Base-by-base conservation (phyloP, 2,329 filamentous ascomycete species). In the Phyllosticta citribraziliensis region DNA sequence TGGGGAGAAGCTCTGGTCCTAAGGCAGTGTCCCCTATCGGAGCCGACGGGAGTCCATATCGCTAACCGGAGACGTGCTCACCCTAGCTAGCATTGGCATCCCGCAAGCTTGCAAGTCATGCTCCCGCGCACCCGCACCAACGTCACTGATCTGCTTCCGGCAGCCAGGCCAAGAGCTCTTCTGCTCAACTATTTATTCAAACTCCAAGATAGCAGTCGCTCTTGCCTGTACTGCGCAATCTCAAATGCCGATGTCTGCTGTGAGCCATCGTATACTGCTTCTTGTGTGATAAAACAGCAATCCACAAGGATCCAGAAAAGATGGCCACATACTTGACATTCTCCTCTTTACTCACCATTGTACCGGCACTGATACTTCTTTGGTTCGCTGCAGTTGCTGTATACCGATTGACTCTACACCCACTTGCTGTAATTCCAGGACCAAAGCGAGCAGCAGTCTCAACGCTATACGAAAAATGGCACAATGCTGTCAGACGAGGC, bases 381-480 rank as follows among this genome's bases (percentile, higher is more conserved):
- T 55, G 33, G 22, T 5, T 60, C 12, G 10, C 25, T 9, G 25
- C 25, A 11, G 5, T 58, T 40, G 62, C 52, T 19, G 1, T 64
- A 14, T 64, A 65, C 52, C 25, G 63, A 17, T 27, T 65, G 9
- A 47, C 30, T 35, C 40, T 64, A 14, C 52, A 57, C 52, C 63
- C 64, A 1, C n/a, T 65, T 3, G 57, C 60, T 33, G 11, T 25
- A 1, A 33, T 64, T 0, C 63, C 64, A 35, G 64, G 63, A 1
- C 64, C 63, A 2, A 63, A 63, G 47, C 50, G 61, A 9, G 61
- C 63, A 19, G 64, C 64, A 2, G 2, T 65, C 12, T 61, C 63
- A 4, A 24, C 14, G 2, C 51, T 57, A 8, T 63, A 65, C 47
- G 63, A 58, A 20, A 25, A 47, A 24, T 64, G 56, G 40, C 63